These are phyloP conservation scores for Trametes punicea DNA, from an alignment of 768 basidiomycete species.

Conservation along the genomic window DNA sequence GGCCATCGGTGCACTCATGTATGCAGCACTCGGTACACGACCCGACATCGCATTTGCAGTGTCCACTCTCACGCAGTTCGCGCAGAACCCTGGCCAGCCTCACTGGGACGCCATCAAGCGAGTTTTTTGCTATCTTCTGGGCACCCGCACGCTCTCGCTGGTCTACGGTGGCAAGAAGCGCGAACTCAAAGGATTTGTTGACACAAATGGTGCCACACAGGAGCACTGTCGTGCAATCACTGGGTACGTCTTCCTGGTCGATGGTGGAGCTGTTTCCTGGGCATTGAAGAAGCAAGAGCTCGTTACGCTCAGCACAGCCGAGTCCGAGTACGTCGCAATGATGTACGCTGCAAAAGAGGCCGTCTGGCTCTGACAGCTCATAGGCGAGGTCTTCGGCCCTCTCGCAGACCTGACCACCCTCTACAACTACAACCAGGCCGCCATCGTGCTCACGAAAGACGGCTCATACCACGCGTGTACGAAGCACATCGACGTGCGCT, in stretches of 20 bases:
- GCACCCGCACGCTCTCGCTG: slow-evolving; percentile 19
- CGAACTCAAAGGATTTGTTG: slow-evolving; percentile 19
- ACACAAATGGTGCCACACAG: slow-evolving; percentile 1
- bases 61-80: too few species aligned
- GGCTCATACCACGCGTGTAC: slow-evolving; percentile 1
- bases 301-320: slow-evolving; percentile 35
- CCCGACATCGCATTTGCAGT: too few species aligned
- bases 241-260: slow-evolving; percentile 27
- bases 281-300: slow-evolving; percentile 35
- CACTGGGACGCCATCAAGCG: slow-evolving; percentile 26
- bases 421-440: not conserved
- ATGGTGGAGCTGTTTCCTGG: slow-evolving; percentile 34
- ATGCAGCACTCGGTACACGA: too few species aligned
- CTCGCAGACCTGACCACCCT: not conserved
- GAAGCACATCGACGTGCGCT: slow-evolving; percentile 11
- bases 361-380: slow-evolving; percentile 31
- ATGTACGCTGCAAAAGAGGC: slow-evolving; percentile 33
- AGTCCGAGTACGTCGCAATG: slow-evolving; percentile 39
- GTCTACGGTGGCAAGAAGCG: not conserved
- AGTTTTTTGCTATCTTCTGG: slow-evolving; percentile 21
- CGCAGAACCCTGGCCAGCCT: slow-evolving; percentile 17
- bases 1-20: too few species aligned
- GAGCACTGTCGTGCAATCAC: slow-evolving; percentile 18
- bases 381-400: slow-evolving; percentile 7
- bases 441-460: slow-evolving; percentile 17